Conservation (phyloP, 768 basidiomycete genomes). For the Udeniomyces megalosporus region DNA sequence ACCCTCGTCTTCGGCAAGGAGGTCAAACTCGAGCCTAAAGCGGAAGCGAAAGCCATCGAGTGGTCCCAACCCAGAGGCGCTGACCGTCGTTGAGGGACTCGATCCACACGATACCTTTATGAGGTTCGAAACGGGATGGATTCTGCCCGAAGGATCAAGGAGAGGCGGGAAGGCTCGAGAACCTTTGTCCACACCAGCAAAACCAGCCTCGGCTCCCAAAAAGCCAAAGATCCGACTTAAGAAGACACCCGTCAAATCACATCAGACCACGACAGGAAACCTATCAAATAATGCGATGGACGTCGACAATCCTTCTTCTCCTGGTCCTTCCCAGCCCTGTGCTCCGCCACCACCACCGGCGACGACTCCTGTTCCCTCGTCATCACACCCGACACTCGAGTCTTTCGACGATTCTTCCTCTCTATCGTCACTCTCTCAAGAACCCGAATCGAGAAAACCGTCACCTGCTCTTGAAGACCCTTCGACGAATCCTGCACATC, state of each 20-base stretch:
- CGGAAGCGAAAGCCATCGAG: too few species aligned
- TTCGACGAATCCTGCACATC: too few species aligned
- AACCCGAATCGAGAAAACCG: too few species aligned
- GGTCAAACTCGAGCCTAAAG: not conserved
- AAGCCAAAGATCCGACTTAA: not conserved
- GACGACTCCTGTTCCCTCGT: not conserved
- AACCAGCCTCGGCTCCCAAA: not conserved
- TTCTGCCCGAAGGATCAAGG: slow-evolving; percentile 56
- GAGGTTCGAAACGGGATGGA: slow-evolving; percentile 76
- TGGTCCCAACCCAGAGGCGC: not conserved
- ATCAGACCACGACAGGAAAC: not conserved
- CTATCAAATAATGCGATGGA: slow-evolving; percentile 14
- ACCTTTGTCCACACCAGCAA: slow-evolving; percentile 27
- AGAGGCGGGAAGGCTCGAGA: slow-evolving; percentile 37
- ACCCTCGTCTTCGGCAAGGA: not conserved
- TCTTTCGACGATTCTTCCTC: too few species aligned
- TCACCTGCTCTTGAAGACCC: too few species aligned
- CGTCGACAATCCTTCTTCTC: not conserved
- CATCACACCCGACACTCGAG: too few species aligned
- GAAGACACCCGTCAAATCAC: not conserved
- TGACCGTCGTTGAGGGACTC: slow-evolving; percentile 36
- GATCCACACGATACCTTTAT: slow-evolving; percentile 57
- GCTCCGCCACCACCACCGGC: not conserved
- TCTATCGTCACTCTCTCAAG: too few species aligned
- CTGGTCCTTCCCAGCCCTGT: not conserved